Percentiles rank a stretch among this genome's conserved stretches.
Evolutionary conservation across 2,329 filamentous ascomycete species (phyloP).

Genomic region (Diaporthe longicolla): DNA sequence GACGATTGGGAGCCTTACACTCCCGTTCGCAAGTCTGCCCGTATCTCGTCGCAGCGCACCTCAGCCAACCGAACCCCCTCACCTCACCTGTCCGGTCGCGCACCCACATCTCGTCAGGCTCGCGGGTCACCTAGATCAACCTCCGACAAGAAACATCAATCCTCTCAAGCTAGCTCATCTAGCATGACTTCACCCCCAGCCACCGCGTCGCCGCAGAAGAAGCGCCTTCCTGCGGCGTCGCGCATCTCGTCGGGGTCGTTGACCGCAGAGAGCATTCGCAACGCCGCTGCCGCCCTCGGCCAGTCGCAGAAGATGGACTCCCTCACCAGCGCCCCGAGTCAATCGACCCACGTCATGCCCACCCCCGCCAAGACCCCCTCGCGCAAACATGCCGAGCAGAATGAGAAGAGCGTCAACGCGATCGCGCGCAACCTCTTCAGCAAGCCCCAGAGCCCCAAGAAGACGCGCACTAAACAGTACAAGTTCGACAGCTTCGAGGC

Average conservation of each 20-base stretch:
- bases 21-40: constrained; percentile 74
- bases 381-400: constrained; percentile 70
- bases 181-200: constrained; percentile 50
- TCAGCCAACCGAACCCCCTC: constrained; percentile 69
- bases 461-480: constrained; percentile 70
- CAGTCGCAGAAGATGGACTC: constrained; percentile 48
- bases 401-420: constrained; percentile 64
- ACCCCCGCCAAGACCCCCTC: constrained; percentile 84
- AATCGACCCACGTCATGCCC: constrained; percentile 68
- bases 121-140: constrained; percentile 49
- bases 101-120: constrained; percentile 46
- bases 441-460: constrained; percentile 66
- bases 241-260: constrained; percentile 63
- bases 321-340: constrained; percentile 49
- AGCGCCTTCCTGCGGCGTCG: constrained; percentile 61
- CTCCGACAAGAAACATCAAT: constrained; percentile 41
- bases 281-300: constrained; percentile 60
- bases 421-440: constrained; percentile 75
- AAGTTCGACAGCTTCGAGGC: constrained; percentile 70
- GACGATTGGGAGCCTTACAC: constrained; percentile 82
- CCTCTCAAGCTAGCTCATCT: constrained; percentile 45
- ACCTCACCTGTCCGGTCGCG: constrained; percentile 55
- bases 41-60: constrained; percentile 70
- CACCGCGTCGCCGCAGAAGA: constrained; percentile 65
- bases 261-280: constrained; percentile 59